phyloP scores from a whole-genome alignment of 2,329 filamentous ascomycete species.

The Monosporascus sp. region DNA sequence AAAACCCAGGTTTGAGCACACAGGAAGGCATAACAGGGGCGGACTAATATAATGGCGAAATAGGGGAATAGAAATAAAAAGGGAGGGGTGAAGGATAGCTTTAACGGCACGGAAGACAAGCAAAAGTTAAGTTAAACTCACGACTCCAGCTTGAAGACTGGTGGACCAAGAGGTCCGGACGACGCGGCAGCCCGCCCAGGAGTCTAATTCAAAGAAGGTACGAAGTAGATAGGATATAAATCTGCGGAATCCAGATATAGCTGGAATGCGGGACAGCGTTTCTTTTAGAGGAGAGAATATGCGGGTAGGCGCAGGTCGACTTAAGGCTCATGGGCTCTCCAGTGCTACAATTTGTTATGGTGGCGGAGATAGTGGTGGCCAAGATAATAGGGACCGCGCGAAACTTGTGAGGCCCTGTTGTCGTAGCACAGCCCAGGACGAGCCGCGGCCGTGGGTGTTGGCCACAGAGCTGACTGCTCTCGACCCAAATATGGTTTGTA shows the following conservation, averaged over 20 bases:
- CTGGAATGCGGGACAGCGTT: not conserved
- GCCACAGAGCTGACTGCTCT: no score
- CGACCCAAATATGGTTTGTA: no score
- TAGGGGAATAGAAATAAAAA: not conserved
- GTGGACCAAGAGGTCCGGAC: conserved; percentile 24
- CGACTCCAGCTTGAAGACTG: conserved; percentile 29
- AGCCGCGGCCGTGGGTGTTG: no score
- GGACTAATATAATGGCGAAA: not conserved
- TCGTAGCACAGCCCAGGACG: no score
- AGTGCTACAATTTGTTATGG: not conserved
- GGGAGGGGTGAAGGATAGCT: not conserved
- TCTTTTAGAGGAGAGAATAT: not conserved
- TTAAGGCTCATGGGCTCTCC: not conserved
- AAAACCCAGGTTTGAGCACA: not conserved
- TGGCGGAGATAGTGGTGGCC: not conserved
- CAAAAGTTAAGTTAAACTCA: conserved; percentile 15
- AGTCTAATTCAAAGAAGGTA: conserved; percentile 1
- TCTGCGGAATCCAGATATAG: not conserved
- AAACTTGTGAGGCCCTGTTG: no score
- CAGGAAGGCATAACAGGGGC: not conserved
- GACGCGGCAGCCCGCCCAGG: conserved; percentile 15
- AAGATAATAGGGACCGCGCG: no score
- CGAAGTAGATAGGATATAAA: not conserved
- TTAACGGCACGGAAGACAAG: not conserved
- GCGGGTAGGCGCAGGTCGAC: not conserved